phyloP scores from a whole-genome alignment of 1,284 basidiomycete genomes.

The Cutaneotrichosporon spelunceum region DNA sequence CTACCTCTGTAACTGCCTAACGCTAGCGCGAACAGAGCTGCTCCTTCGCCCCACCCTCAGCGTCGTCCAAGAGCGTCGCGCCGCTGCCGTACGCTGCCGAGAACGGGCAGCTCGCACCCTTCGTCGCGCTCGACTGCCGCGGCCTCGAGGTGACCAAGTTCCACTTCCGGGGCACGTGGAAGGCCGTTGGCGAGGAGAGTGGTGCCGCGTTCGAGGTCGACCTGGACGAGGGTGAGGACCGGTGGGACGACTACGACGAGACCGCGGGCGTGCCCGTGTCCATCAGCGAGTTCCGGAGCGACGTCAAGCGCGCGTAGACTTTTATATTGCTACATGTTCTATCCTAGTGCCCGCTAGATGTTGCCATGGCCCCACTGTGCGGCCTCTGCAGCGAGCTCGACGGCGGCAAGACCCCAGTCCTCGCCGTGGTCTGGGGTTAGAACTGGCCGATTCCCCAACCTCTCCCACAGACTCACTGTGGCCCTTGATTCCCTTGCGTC shows the following conservation, averaged over 20 bases:
- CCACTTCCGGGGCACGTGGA: conserved; percentile 43
- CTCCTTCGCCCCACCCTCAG: conserved; percentile 38
- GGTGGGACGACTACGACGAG: conserved; percentile 54
- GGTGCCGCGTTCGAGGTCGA: conserved; percentile 45
- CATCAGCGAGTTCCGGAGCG: conserved; percentile 41
- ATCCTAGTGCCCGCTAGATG: conserved; percentile 12
- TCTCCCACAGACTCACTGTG: conserved; percentile 45
- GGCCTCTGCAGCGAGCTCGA: conserved; percentile 78
- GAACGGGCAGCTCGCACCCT: conserved; percentile 31
- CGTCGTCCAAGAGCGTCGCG: conserved; percentile 35
- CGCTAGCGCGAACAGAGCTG: conserved; percentile 50
- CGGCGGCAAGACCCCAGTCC: conserved; percentile 92
- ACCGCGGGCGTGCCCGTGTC: conserved; percentile 39
- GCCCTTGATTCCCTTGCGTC: conserved; percentile 47
- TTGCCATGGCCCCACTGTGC: conserved; percentile 61
- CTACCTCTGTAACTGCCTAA: background rate
- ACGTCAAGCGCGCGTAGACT: conserved; percentile 35
- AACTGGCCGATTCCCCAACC: background rate
- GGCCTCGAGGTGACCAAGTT: conserved; percentile 50
- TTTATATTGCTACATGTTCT: background rate
- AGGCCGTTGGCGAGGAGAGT: conserved; percentile 30
- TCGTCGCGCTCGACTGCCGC: conserved; percentile 50
- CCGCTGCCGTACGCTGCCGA: conserved; percentile 38
- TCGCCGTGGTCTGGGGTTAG: conserved; percentile 60
- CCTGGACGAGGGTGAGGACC: conserved; percentile 46